phyloP scores from a whole-genome alignment of 1,284 basidiomycete genomes.

The Entoloma clypeatum region DNA sequence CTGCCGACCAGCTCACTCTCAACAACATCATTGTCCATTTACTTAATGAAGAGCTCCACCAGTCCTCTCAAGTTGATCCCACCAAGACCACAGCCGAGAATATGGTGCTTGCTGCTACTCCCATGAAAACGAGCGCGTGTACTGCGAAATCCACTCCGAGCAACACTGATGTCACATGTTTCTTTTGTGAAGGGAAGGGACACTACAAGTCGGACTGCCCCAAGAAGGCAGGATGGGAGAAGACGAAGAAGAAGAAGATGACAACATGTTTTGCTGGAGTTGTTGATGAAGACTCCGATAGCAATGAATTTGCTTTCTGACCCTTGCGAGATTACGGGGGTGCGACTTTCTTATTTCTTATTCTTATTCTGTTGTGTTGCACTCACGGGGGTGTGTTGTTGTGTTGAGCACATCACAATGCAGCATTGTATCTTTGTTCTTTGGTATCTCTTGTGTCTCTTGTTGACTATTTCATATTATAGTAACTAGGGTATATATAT shows the following conservation, averaged over 20 bases:
- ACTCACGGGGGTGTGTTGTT: too few relatives aligned
- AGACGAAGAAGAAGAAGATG: slow-evolving; percentile 10
- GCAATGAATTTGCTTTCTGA: background rate
- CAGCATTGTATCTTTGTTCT: too few relatives aligned
- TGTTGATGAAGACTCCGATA: background rate
- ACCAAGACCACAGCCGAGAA: background rate
- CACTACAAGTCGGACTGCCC: slow-evolving; percentile 27
- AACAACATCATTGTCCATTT: slow-evolving; percentile 26
- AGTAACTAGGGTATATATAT: too few relatives aligned
- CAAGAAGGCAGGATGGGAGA: slow-evolving; percentile 13
- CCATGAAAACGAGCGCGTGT: background rate
- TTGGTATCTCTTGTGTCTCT: too few relatives aligned
- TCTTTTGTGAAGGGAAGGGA: slow-evolving; percentile 25
- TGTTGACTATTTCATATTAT: too few relatives aligned
- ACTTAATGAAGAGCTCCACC: slow-evolving; percentile 28
- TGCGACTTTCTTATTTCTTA: slow-evolving; percentile 1
- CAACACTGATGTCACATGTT: slow-evolving; percentile 22
- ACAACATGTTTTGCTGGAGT: slow-evolving; percentile 5
- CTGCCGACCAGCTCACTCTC: slow-evolving; percentile 21
- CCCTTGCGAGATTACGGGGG: slow-evolving; percentile 1
- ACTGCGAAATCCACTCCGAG: background rate
- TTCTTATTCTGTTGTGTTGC: slow-evolving; percentile 4
- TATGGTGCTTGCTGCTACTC: slow-evolving; percentile 5
- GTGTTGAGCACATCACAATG: too few relatives aligned
- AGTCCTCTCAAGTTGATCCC: background rate